Evolutionary conservation across 148 eudicot species (phyloP), one percentile per base, ranked within the genome.

Genomic region (Rhododendron vialii): DNA sequence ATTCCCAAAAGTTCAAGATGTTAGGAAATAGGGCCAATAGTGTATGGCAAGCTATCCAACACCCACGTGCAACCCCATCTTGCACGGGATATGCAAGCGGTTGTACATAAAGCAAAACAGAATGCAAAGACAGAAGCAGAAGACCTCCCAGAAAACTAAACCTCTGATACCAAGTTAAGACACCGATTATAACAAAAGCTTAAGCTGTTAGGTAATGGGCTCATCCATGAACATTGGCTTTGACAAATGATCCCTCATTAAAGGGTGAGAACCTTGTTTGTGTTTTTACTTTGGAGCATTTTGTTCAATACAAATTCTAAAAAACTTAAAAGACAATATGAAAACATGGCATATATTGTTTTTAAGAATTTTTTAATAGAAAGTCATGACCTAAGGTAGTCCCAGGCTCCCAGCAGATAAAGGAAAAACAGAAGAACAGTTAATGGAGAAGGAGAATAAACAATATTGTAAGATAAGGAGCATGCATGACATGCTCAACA

Each of bases 281-380:
- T 75, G n/a, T 75, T 77, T 77, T 77, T 26, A 77, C 28, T 77
- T 77, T 38, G 51, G 48, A 41, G 80, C 80, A 38, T 77, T 77
- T 26, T 77, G 45, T 77, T 77, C 51, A 38, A 41, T 8, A 77
- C 14, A 41, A 36, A 35, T 36, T 35, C 18, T 35, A 15, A 17
- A 74, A 35, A 36, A 75, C 6, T 35, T 36, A 36, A 75, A 11
- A 36, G 24, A 35, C 24, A 6, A 5, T 33, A 35, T 17, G 45
- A 7, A 36, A 33, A 15, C 45, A 33, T 17, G 78, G 36, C 20
- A 13, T 5, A 33, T 17, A 7, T 71, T 75, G 26, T 18, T 63
- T 13, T 14, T 35, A 14, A 33, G 35, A 33, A 28, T 15, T 33
- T 71, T 71, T 74, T 17, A 15, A 10, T 10, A 26, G 35, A 67